Conservation (phyloP, 208 protist species). For the Leptomonas pyrrhocoris region DNA sequence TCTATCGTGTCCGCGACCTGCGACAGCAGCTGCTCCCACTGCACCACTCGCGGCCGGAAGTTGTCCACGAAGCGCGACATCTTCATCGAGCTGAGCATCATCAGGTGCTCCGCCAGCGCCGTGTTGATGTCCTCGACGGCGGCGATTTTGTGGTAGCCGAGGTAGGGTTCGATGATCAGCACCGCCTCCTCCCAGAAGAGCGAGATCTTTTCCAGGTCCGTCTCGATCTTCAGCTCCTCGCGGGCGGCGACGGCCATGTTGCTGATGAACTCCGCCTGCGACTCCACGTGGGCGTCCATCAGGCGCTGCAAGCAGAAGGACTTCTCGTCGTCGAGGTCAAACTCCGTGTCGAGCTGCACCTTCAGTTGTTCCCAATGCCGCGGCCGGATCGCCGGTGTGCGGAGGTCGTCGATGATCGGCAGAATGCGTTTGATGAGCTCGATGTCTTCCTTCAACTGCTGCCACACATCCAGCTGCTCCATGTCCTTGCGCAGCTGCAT, state of each 20-base stretch:
- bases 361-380: constrained; percentile 95
- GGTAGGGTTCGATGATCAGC: constrained; percentile 88
- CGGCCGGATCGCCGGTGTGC: constrained; percentile 91
- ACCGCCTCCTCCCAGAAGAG: constrained; percentile 89
- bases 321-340: constrained; percentile 90
- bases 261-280: constrained; percentile 93
- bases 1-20: constrained; percentile 95
- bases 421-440: constrained; percentile 95
- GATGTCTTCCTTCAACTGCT: constrained; percentile 93
- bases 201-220: constrained; percentile 91
- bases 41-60: constrained; percentile 94
- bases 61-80: constrained; percentile 95
- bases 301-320: constrained; percentile 94
- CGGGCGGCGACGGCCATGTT: constrained; percentile 93
- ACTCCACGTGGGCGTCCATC: constrained; percentile 94
- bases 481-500: constrained; percentile 90
- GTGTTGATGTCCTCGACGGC: constrained; percentile 94
- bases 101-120: constrained; percentile 93
- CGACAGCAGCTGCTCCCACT: constrained; percentile 96
- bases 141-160: constrained; percentile 92
- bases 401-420: constrained; percentile 96
- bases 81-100: constrained; percentile 95
- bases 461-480: constrained; percentile 94
- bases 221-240: constrained; percentile 96
- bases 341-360: constrained; percentile 90